Base-by-base conservation (phyloP, 495 filamentous ascomycete genomes). In the Penicillium manginii region DNA sequence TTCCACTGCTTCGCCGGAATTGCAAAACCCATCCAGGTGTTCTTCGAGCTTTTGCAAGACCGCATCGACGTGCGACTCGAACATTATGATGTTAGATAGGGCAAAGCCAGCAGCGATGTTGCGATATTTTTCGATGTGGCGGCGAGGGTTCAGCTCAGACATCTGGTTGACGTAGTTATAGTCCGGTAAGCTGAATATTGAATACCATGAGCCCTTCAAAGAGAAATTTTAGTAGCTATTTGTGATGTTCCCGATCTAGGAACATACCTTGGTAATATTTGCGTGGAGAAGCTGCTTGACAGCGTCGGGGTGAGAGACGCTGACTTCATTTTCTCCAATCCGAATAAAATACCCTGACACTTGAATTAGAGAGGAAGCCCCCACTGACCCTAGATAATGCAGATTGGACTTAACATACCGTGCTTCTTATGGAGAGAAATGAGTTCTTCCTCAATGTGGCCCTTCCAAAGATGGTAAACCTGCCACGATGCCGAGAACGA, bases 311-410 rank as follows among this genome's bases (percentile, higher is more conserved):
- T 83, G 73, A 50, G 73, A 70, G 31, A 79, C 66, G 51, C 72
- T 77, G 53, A 83, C 75, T 73, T 83, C 80, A 60, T 83, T 76
- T 33, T 73, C 66, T 17, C 65, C 65, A 50, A 82, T 78, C 7
- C 81, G 77, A 53, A 84, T 73, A 54, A 82, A 81, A 39, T 72
- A 49, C 11, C 79, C 78, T 69, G 40, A 57, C 23, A 26, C 23
- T 26, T 26, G 1, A 4, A 26, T 26, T 26, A 26, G 23, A 26
- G 23, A 26, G 23, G 3, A 6, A 26, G 7, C 4, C 23, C 23
- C 23, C 1, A 4, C 23, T 5, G 7, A 26, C 7, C 7, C 23
- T 5, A 3, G 23, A 26, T 3, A 26, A 26, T 26, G 23, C 23
- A 26, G 4, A 26, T 26, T 26, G 0, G 7, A 6, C 7, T 47